phyloP scores from a whole-genome alignment of 305 asterid species.

The Fraxinus latifolia region DNA sequence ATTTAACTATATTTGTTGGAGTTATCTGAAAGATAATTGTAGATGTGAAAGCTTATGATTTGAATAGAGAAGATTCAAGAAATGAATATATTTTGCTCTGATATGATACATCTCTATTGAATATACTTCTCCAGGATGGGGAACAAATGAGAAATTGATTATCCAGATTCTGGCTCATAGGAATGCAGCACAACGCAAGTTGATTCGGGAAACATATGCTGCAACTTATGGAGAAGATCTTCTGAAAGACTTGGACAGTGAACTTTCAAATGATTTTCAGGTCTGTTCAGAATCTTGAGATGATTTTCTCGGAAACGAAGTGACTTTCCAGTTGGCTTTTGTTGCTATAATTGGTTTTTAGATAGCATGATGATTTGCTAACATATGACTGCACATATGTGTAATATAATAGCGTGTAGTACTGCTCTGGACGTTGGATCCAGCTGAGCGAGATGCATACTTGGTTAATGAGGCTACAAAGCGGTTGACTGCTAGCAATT shows the following conservation, averaged over 20 bases:
- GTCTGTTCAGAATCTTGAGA: slow-evolving; percentile 29
- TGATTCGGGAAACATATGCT: slow-evolving; percentile 63
- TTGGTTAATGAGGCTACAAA: slow-evolving; percentile 75
- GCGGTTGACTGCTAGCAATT: slow-evolving; percentile 48
- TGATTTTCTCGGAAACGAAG: not conserved
- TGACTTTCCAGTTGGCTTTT: not conserved
- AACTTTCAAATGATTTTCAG: slow-evolving; percentile 75
- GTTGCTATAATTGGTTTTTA: not conserved
- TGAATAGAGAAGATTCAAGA: slow-evolving; percentile 38
- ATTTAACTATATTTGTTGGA: not conserved
- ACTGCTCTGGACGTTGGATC: slow-evolving; percentile 68
- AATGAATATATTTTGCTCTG: not conserved
- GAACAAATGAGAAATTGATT: slow-evolving; percentile 64
- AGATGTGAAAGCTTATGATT: not conserved
- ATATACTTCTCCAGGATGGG: slow-evolving; percentile 56
- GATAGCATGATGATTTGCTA: not conserved
- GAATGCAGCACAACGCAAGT: slow-evolving; percentile 63
- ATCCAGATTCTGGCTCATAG: slow-evolving; percentile 77
- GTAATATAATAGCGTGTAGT: slow-evolving; percentile 47
- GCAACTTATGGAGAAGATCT: slow-evolving; percentile 76
- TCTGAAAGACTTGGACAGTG: slow-evolving; percentile 69
- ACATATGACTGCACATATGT: slow-evolving; percentile 1
- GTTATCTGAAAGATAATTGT: not conserved
- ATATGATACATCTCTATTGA: not conserved
- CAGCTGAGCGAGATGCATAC: slow-evolving; percentile 74